Evolutionary conservation across 257 asterid species (phyloP).

Genomic region (Ajuga chamaepitys): DNA sequence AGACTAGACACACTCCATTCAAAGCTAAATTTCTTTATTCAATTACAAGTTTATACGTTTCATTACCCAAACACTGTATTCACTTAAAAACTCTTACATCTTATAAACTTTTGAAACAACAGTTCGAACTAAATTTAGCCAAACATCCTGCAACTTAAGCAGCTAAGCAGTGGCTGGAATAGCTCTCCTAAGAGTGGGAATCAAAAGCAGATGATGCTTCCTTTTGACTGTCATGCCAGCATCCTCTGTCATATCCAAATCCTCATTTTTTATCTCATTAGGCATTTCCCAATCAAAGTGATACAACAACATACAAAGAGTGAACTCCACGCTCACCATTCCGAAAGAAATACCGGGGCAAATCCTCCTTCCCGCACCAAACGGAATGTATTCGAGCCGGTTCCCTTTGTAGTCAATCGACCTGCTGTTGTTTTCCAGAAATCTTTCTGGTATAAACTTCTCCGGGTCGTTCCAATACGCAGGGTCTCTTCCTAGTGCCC

Average conservation of each 20-base stretch:
- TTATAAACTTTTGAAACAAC: too few relatives aligned
- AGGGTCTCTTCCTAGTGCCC: conserved; percentile 13
- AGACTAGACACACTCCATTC: too few relatives aligned
- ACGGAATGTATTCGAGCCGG: neutral
- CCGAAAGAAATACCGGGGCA: conserved; percentile 2
- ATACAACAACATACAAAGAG: conserved; percentile 9
- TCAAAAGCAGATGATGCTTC: conserved; percentile 12
- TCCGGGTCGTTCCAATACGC: neutral
- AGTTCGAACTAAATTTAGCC: too few relatives aligned
- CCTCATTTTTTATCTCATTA: neutral
- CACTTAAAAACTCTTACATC: too few relatives aligned
- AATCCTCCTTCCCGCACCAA: conserved; percentile 1
- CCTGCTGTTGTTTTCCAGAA: neutral
- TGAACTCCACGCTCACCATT: neutral
- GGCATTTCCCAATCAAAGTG: conserved; percentile 30
- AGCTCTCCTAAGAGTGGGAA: conserved; percentile 14
- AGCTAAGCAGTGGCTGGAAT: neutral
- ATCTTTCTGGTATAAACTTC: conserved; percentile 6
- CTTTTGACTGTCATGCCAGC: conserved; percentile 13
- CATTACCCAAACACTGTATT: too few relatives aligned
- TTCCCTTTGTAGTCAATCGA: neutral
- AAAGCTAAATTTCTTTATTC: too few relatives aligned
- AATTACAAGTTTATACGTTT: too few relatives aligned
- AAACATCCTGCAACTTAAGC: too few relatives aligned
- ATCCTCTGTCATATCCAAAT: conserved; percentile 25